Evolutionary conservation across 306 rosid species (phyloP).

Genomic region (Glycine latifolia): DNA sequence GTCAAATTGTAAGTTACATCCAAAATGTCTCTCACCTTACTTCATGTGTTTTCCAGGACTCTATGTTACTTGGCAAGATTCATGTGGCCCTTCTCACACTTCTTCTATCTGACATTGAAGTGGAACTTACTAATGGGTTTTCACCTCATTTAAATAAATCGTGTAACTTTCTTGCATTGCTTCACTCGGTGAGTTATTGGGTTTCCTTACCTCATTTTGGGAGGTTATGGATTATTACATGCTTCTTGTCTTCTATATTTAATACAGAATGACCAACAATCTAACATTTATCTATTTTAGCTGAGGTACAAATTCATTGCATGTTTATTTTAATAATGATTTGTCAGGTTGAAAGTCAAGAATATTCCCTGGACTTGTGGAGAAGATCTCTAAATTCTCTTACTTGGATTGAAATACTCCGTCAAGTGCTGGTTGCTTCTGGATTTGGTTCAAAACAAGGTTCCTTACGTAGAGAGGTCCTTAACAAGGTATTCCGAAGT

Average conservation of each 20-base stretch:
- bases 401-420: conserved; percentile 94
- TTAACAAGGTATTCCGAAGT: conserved; percentile 76
- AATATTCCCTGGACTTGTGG: conserved; percentile 74
- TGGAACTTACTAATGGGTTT: conserved; percentile 65
- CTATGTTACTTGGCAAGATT: conserved; percentile 85
- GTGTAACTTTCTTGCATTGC: conserved; percentile 88
- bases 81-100: conserved; percentile 83
- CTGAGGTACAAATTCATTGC: conserved; percentile 5
- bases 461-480: conserved; percentile 64
- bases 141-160: conserved; percentile 73
- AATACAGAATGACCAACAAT: conserved; percentile 35
- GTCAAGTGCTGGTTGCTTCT: conserved; percentile 92
- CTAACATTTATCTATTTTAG: conserved; percentile 29
- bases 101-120: conserved; percentile 79
- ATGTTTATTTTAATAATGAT: conserved; percentile 43
- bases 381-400: conserved; percentile 80
- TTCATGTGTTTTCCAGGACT: conserved; percentile 66
- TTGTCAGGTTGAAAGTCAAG: conserved; percentile 81
- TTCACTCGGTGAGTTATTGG: conserved; percentile 87
- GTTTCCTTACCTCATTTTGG: conserved; percentile 45
- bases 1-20: conserved; percentile 32
- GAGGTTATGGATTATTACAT: conserved; percentile 23
- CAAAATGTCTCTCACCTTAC: conserved; percentile 33
- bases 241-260: conserved; percentile 19
- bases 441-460: conserved; percentile 91